phyloP scores from a whole-genome alignment of 257 asterid species.

The Solanum chilense region DNA sequence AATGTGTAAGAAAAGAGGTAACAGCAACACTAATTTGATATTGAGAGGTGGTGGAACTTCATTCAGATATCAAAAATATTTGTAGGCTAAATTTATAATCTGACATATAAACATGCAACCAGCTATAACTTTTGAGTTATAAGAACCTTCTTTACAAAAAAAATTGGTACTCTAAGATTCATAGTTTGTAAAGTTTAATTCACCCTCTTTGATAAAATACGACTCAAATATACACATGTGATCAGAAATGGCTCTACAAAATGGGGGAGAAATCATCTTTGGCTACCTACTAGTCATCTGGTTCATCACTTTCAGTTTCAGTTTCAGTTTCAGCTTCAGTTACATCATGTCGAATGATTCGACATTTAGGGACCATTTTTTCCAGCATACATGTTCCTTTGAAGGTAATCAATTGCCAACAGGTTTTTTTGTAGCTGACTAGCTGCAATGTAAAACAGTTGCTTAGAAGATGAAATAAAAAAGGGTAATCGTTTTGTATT shows the following conservation, averaged over 20 bases:
- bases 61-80: not conserved
- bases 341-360: constrained; percentile 37
- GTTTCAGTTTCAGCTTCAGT: constrained; percentile 11
- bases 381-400: constrained; percentile 81
- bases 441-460: constrained; percentile 39
- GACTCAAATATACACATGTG: not conserved
- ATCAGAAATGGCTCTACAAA: not conserved
- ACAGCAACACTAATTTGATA: not conserved
- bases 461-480: not conserved
- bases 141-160: not conserved
- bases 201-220: not conserved
- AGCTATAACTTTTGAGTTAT: not conserved
- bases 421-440: constrained; percentile 43
- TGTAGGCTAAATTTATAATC: not conserved
- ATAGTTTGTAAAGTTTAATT: not conserved
- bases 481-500: not conserved
- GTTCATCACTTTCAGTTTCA: constrained; percentile 22
- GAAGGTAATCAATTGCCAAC: constrained; percentile 92
- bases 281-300: not conserved
- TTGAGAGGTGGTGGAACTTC: not conserved
- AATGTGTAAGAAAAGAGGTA: not conserved
- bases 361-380: constrained; percentile 61
- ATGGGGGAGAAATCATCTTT: not conserved
- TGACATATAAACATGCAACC: not conserved
- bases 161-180: not conserved